Evolutionary conservation across 306 rosid genomes (phyloP), one percentile per base, ranked within the genome.

Genomic region (Coriaria nepalensis): DNA sequence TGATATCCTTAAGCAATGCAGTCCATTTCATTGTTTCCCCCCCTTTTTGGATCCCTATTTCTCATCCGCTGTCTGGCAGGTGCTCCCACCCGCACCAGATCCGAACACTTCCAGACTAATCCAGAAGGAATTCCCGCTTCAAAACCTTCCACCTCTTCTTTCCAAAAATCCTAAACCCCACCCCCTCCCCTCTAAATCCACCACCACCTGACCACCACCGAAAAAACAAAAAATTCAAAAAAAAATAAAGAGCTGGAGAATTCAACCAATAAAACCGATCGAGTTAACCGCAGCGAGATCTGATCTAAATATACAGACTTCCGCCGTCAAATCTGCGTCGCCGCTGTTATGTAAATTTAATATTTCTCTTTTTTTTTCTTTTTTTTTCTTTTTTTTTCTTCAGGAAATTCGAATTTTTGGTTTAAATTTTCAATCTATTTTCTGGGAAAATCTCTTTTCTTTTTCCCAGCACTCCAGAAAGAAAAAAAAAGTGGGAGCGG

Each of bases 21-120:
- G 46, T 86, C 99, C 99, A 92, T 86, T 86, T 92, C 99, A 92
- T 92, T 66, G 94, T 79, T 84, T 53, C 68, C 66, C 80, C 74
- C 29, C 29, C 29, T 20, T 20, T 60, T 40, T 72, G 60, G 78
- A 78, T 73, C 75, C 62, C 72, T 62, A 57, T 74, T 60, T 75
- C 77, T 80, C 96, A 80, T 83, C 82, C 87, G 72, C 71, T 60
- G 53, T 57, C 72, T 50, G 32, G 29, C 3, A 12, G 6, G 29
- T 37, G 52, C 52, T 49, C 42, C 33, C 60, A 6, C 36, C 53
- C 40, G 45, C 52, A 62, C 80, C 87, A 73, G 97, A 84, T 90
- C 97, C 87, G 65, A 70, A 52, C 57, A 45, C 60, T 50, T 63
- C 76, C 50, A 45, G 48, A 44, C 64, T 39, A 56, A 42, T 47